phyloP scores from a whole-genome alignment of 805 yeast species.

The Candida stauntonica region DNA sequence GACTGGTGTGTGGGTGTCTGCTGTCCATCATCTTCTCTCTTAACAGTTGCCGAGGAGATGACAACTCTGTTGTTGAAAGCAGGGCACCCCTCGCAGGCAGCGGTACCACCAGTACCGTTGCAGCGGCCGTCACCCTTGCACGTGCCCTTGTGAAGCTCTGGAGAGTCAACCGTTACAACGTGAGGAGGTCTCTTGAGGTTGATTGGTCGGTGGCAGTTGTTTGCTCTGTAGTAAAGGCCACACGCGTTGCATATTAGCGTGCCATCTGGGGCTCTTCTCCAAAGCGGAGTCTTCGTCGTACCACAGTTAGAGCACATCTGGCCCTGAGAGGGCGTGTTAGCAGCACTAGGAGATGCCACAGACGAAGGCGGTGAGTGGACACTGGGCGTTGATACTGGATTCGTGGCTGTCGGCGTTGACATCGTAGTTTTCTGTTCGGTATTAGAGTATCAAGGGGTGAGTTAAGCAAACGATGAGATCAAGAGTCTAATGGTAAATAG shows the following conservation, averaged over 20 bases:
- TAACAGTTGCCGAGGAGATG: conserved; percentile 18
- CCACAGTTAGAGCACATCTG: conserved; percentile 75
- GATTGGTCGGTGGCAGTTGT: conserved; percentile 87
- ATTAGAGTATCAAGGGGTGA: too few species aligned
- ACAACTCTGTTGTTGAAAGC: conserved; percentile 70
- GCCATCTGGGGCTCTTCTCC: conserved; percentile 91
- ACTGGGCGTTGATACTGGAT: background rate
- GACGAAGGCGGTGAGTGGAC: background rate
- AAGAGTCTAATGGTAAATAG: too few species aligned
- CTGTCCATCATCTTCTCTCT: conserved; percentile 9
- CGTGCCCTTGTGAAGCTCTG: conserved; percentile 23
- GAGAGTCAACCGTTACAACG: conserved; percentile 70
- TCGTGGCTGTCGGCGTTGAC: background rate
- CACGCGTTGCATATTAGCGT: conserved; percentile 93
- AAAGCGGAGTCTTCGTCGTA: conserved; percentile 85
- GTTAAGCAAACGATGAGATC: too few species aligned
- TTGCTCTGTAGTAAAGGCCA: conserved; percentile 83
- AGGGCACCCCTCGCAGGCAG: conserved; percentile 79
- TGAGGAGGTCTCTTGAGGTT: conserved; percentile 73
- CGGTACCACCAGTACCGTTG: conserved; percentile 83
- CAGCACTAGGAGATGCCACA: background rate
- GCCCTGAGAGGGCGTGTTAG: conserved; percentile 5
- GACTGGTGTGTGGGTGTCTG: too few species aligned
- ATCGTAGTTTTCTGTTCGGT: too few species aligned
- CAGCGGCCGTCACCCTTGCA: conserved; percentile 48